These are phyloP conservation scores for Tilletia indica DNA, from an alignment of 1,284 basidiomycete genomes.

Conservation along the genomic window DNA sequence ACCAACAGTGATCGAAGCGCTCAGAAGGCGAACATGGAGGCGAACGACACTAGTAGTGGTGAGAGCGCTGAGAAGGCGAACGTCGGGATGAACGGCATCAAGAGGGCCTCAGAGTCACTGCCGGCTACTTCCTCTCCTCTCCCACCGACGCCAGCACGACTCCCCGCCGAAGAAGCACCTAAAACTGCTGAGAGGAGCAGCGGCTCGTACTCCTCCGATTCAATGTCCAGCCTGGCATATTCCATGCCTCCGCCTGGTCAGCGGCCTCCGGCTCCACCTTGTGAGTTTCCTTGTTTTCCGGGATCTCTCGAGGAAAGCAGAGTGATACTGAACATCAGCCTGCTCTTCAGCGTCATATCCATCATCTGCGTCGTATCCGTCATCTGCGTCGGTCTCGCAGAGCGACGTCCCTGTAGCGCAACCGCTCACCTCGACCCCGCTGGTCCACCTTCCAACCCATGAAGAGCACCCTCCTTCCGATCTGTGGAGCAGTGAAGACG, in stretches of 20 bases:
- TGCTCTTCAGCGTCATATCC: slow-evolving; percentile 2
- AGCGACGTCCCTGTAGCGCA: background rate
- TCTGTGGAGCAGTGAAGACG: background rate
- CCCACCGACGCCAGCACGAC: too few species aligned
- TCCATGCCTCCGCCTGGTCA: slow-evolving; percentile 16
- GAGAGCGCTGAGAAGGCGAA: background rate
- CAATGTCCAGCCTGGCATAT: background rate
- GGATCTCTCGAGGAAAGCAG: background rate
- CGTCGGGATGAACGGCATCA: background rate
- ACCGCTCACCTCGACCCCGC: slow-evolving; percentile 1
- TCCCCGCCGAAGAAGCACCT: too few species aligned
- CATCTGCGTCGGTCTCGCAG: background rate
- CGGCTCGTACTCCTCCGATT: background rate
- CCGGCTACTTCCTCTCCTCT: background rate
- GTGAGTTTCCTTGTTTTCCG: background rate
- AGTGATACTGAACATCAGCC: too few species aligned
- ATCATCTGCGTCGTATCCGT: too few species aligned
- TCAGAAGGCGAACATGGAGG: background rate
- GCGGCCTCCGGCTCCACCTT: background rate
- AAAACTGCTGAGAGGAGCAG: too few species aligned
- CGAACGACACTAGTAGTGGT: too few species aligned
- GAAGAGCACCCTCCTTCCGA: background rate
- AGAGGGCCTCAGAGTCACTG: background rate
- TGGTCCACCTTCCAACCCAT: background rate
- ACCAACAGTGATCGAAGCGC: background rate